These are phyloP conservation scores for Metschnikowia hibisci DNA, from an alignment of 805 yeast species.

Conservation along the genomic window DNA sequence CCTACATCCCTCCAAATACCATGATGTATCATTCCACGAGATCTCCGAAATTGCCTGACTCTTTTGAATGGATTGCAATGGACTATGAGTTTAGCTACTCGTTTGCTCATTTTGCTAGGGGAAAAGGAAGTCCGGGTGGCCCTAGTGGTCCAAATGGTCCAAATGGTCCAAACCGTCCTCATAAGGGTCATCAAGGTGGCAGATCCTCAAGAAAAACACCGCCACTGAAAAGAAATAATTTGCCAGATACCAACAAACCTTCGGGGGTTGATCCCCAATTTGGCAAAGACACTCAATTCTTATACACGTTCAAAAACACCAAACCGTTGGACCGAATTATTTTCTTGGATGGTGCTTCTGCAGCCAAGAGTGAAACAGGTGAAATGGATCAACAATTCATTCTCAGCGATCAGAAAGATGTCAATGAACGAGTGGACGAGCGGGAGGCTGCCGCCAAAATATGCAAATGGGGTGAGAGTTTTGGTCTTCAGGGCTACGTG, in stretches of 20 bases:
- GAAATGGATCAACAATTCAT: slow-evolving; percentile 52
- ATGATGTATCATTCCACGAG: slow-evolving; percentile 51
- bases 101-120: slow-evolving; percentile 34
- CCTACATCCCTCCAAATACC: slow-evolving; percentile 57
- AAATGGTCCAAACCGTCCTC: background rate
- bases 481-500: slow-evolving; percentile 56
- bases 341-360: slow-evolving; percentile 64
- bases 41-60: slow-evolving; percentile 38
- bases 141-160: background rate
- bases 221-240: background rate
- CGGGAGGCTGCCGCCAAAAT: slow-evolving; percentile 44
- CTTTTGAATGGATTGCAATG: slow-evolving; percentile 62
- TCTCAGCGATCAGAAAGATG: slow-evolving; percentile 18
- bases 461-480: slow-evolving; percentile 52
- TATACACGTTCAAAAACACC: slow-evolving; percentile 46
- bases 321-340: slow-evolving; percentile 48
- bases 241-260: background rate
- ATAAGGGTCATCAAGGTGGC: background rate
- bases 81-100: slow-evolving; percentile 57
- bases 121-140: slow-evolving; percentile 1
- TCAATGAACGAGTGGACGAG: slow-evolving; percentile 33
- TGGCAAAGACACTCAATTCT: slow-evolving; percentile 8
- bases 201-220: background rate
- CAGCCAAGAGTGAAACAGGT: slow-evolving; percentile 54
- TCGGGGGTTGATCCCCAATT: background rate